phyloP scores from a whole-genome alignment of 192 early-diverging fungal species.

The Backusella mclennaniae region DNA sequence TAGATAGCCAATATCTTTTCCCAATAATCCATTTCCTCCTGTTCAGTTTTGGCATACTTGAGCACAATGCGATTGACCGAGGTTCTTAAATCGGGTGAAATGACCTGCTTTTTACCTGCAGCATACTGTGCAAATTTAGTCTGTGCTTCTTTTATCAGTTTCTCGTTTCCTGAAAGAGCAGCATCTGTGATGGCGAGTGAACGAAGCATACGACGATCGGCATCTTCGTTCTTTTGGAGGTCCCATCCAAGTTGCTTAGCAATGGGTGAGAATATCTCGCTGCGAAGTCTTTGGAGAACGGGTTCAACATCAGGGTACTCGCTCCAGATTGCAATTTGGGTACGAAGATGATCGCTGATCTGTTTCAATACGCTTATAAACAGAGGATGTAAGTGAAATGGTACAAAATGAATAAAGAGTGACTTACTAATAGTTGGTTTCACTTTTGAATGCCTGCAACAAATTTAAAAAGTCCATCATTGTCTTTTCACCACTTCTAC shows the following conservation, averaged over 20 bases:
- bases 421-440: slow-evolving; percentile 70
- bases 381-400: background rate
- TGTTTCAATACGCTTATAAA: slow-evolving; percentile 57
- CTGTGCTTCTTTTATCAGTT: slow-evolving; percentile 50
- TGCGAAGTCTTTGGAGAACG: slow-evolving; percentile 60
- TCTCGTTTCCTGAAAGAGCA: slow-evolving; percentile 54
- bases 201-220: slow-evolving; percentile 58
- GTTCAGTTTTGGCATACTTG: slow-evolving; percentile 30
- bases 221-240: slow-evolving; percentile 52
- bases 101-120: slow-evolving; percentile 52
- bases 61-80: slow-evolving; percentile 64
- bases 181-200: slow-evolving; percentile 61
- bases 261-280: slow-evolving; percentile 69
- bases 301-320: slow-evolving; percentile 56
- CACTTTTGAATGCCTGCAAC: slow-evolving; percentile 64
- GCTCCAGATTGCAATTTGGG: slow-evolving; percentile 60
- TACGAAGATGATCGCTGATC: slow-evolving; percentile 50
- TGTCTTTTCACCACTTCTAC: slow-evolving; percentile 68
- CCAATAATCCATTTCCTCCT: slow-evolving; percentile 41
- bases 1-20: slow-evolving; percentile 44
- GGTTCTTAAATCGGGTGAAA: slow-evolving; percentile 60
- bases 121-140: slow-evolving; percentile 52
- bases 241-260: slow-evolving; percentile 78
- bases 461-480: slow-evolving; percentile 74
- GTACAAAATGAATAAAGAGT: background rate